phyloP scores from a whole-genome alignment of 2,329 filamentous ascomycete species.

The Phialocephala subalpina region DNA sequence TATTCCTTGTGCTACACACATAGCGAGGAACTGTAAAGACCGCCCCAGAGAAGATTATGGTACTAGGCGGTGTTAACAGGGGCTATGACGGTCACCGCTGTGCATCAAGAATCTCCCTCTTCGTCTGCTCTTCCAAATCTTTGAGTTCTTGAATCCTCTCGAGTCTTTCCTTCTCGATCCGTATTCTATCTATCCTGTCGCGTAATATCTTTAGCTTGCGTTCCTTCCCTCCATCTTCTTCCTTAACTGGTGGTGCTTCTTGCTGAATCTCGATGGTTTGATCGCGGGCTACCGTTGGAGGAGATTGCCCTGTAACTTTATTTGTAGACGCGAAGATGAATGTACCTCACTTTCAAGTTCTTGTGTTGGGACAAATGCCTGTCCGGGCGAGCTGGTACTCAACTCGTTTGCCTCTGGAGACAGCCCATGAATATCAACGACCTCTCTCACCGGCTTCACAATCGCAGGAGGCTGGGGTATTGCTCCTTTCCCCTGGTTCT shows the following conservation, averaged over 20 bases:
- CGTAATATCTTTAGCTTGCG: neutral
- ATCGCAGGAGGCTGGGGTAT: too few relatives aligned
- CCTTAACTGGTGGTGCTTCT: neutral
- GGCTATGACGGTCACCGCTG: neutral
- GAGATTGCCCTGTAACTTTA: too few relatives aligned
- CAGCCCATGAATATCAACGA: too few relatives aligned
- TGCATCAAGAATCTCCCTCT: neutral
- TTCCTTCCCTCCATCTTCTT: neutral
- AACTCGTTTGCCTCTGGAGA: too few relatives aligned
- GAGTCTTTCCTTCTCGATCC: neutral
- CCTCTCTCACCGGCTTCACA: too few relatives aligned
- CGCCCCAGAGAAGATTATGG: constrained; percentile 52
- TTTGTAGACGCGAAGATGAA: too few relatives aligned
- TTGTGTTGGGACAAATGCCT: too few relatives aligned
- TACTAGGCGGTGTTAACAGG: constrained; percentile 19
- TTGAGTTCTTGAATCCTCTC: neutral
- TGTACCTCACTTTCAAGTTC: too few relatives aligned
- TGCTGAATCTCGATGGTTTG: neutral
- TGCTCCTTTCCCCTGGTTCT: neutral
- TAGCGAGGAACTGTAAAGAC: constrained; percentile 23
- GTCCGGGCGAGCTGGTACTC: too few relatives aligned
- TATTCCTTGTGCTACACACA: neutral
- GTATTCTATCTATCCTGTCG: neutral
- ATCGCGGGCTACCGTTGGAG: too few relatives aligned
- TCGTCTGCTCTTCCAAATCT: neutral